These are phyloP conservation scores for Arthroderma sp. DNA, from an alignment of 2,329 filamentous ascomycete genomes.

Conservation along the genomic window DNA sequence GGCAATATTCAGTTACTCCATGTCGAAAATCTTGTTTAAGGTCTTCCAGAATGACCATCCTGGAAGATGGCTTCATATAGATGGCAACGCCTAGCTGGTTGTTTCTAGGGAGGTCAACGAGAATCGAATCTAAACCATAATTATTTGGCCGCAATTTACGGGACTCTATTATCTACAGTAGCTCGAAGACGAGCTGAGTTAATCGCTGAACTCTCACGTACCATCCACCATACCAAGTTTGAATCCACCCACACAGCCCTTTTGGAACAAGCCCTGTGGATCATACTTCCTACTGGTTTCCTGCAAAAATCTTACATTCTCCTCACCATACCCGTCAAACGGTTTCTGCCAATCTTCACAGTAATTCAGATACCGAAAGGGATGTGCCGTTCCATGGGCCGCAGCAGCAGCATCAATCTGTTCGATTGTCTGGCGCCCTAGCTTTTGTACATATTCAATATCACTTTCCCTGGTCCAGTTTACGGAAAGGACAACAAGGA, in stretches of 20 bases:
- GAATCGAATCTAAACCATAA: too few species aligned
- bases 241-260: slow-evolving; percentile 3
- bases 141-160: too few species aligned
- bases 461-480: slow-evolving; percentile 22
- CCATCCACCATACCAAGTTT: slow-evolving; percentile 3
- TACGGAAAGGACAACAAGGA: slow-evolving; percentile 22
- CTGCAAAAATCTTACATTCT: slow-evolving; percentile 15
- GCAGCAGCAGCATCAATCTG: slow-evolving; percentile 21
- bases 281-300: slow-evolving; percentile 8
- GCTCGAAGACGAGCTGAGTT: too few species aligned
- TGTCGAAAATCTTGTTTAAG: too few species aligned
- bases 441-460: slow-evolving; percentile 13
- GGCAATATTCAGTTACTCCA: too few species aligned
- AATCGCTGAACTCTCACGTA: too few species aligned
- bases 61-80: too few species aligned
- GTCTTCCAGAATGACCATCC: too few species aligned
- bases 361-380: slow-evolving; percentile 20
- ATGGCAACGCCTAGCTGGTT: too few species aligned
- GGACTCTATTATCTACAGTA: too few species aligned
- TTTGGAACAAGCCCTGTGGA: slow-evolving; percentile 7
- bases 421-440: slow-evolving; percentile 17
- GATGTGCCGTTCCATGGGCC: slow-evolving; percentile 13
- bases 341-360: slow-evolving; percentile 18
- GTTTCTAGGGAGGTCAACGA: too few species aligned
- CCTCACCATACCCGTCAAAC: slow-evolving; percentile 19